phyloP scores from a whole-genome alignment of 768 basidiomycete species.

The Suillus subalutaceus region DNA sequence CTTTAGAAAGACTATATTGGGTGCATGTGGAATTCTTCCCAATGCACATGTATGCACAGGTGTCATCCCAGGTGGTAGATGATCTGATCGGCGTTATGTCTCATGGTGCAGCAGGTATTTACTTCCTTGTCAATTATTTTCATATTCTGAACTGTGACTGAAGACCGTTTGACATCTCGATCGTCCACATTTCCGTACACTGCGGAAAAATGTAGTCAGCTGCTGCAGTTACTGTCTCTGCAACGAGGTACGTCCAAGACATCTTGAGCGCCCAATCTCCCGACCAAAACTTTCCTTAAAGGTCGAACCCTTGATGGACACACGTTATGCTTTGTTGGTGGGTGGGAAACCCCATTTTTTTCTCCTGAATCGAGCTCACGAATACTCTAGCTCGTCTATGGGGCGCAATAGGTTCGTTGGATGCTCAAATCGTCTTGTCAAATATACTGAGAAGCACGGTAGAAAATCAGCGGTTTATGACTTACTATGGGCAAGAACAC shows the following conservation, averaged over 20 bases:
- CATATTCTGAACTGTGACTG: slow-evolving; percentile 11
- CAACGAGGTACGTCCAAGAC: slow-evolving; percentile 40
- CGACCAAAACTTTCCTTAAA: slow-evolving; percentile 12
- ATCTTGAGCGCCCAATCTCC: background rate
- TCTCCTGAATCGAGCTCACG: slow-evolving; percentile 10
- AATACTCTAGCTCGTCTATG: slow-evolving; percentile 47
- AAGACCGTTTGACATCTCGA: slow-evolving; percentile 63
- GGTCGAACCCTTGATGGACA: slow-evolving; percentile 45
- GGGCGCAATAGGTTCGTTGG: slow-evolving; percentile 46
- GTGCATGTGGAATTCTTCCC: slow-evolving; percentile 64
- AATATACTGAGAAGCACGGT: slow-evolving; percentile 5
- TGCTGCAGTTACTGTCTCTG: slow-evolving; percentile 50
- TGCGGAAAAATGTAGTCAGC: slow-evolving; percentile 46
- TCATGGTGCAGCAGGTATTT: slow-evolving; percentile 56
- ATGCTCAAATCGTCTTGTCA: background rate
- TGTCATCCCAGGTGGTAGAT: slow-evolving; percentile 40
- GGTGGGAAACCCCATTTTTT: slow-evolving; percentile 14
- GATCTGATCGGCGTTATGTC: slow-evolving; percentile 55
- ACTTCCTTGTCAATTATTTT: slow-evolving; percentile 1
- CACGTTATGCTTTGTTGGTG: slow-evolving; percentile 47
- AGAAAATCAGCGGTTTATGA: slow-evolving; percentile 56
- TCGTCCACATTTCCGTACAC: slow-evolving; percentile 64
- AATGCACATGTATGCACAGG: slow-evolving; percentile 45
- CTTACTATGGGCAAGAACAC: slow-evolving; percentile 57
- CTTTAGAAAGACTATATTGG: slow-evolving; percentile 61